These are phyloP conservation scores for Sordariomycetes sp. DNA, from an alignment of 2,329 filamentous ascomycete genomes.

Conservation along the genomic window DNA sequence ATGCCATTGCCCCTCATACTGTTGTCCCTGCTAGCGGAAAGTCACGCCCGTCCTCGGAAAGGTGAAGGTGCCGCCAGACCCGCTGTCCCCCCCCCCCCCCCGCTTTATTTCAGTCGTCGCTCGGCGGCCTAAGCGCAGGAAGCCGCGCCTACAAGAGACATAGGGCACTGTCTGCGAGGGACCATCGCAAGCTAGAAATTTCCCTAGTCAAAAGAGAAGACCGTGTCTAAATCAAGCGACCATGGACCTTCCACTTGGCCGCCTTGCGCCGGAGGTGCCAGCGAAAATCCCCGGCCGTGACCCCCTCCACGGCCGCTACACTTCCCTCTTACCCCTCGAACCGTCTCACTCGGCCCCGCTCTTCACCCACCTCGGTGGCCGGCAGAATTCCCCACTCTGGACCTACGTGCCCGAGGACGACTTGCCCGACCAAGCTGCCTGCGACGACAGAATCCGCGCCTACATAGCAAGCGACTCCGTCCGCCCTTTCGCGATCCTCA, in stretches of 20 bases:
- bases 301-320: constrained; percentile 18
- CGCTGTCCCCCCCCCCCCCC: too few species aligned
- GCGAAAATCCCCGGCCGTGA: constrained; percentile 10
- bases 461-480: constrained; percentile 20
- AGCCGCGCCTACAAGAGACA: too few species aligned
- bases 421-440: constrained; percentile 10
- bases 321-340: constrained; percentile 17
- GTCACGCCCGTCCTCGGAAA: too few species aligned
- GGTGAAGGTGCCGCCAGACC: too few species aligned
- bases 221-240: too few species aligned
- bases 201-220: too few species aligned
- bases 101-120: too few species aligned
- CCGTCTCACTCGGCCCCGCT: constrained; percentile 15
- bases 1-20: too few species aligned
- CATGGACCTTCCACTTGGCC: constrained; percentile 8
- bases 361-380: constrained; percentile 20
- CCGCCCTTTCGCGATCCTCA: constrained; percentile 29
- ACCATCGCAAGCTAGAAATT: too few species aligned
- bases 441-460: constrained; percentile 8
- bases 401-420: constrained; percentile 20
- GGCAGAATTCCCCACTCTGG: constrained; percentile 19
- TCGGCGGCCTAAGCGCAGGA: too few species aligned
- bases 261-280: constrained; percentile 8
- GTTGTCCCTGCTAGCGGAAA: too few species aligned
- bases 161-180: too few species aligned